Evolutionary conservation across 208 protist genomes (phyloP), one percentile per base, ranked within the genome.

Genomic region (Spongospora subterranea): DNA sequence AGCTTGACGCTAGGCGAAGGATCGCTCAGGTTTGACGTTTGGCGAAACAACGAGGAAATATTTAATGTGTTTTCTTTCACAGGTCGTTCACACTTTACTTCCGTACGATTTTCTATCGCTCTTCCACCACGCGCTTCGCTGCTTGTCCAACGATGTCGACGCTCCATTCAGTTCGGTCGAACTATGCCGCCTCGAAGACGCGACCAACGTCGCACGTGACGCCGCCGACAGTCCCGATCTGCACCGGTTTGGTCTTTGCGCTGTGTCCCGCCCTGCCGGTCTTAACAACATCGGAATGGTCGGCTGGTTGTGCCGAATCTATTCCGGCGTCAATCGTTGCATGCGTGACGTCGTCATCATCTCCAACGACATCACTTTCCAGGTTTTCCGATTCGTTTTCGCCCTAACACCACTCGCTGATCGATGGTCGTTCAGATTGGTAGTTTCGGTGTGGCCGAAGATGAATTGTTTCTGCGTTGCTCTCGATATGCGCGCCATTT

Each of bases 341-440:
- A 93, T 99, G 46, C 91, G 92, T 1, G 94, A 95, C 0, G 91
- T 98, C 0, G 95, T 99, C n/a, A 92, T 99, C n/a, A 97, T 99
- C 88, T 96, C 97, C 53, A 99, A 99, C 93, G 98, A 99, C 95
- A 98, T 99, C 90, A 99, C 98, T 6, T 95, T 97, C 89, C 93
- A 97, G 94, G 97, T 95, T 39, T 98, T 98, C 88, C 98, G 97
- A 50, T 99, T 99, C 90, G 96, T 97, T 43, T 38, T 92, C 35
- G 20, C 94, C 45, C 24, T 60, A n/a, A n/a, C n/a, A n/a, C n/a
- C n/a, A n/a, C n/a, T n/a, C n/a, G 13, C 13, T 60, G 6, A 29
- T 60, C 24, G 6, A 60, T 29, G 6, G 50, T 60, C 50, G 6
- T 24, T 89, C 93, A 97, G 94, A 97, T 95, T 35, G 98, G 98